phyloP scores from a whole-genome alignment of 2,329 filamentous ascomycete genomes.

The Ophiostoma sp. region DNA sequence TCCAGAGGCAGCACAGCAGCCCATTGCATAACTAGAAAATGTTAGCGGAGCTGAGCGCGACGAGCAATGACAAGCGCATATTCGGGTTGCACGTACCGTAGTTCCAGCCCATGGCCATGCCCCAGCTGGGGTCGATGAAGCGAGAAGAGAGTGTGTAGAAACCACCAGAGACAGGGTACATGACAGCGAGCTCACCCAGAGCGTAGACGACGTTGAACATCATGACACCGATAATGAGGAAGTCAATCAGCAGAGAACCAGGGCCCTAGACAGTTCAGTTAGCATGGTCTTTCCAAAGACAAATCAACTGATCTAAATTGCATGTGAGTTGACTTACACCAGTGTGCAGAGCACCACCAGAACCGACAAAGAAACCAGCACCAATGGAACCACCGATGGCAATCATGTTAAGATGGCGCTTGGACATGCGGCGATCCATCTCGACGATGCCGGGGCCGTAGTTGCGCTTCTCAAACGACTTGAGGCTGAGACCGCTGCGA shows the following conservation, averaged over 20 bases:
- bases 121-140: slow-evolving; percentile 48
- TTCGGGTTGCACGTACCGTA: not conserved
- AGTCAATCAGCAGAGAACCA: slow-evolving; percentile 44
- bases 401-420: slow-evolving; percentile 30
- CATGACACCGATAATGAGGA: slow-evolving; percentile 54
- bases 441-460: slow-evolving; percentile 36
- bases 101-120: slow-evolving; percentile 7
- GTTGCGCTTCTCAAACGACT: slow-evolving; percentile 41
- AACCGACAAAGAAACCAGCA: slow-evolving; percentile 59
- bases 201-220: slow-evolving; percentile 59
- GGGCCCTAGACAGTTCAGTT: slow-evolving; percentile 35
- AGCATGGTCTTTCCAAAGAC: not conserved
- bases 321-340: slow-evolving; percentile 37
- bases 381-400: slow-evolving; percentile 48
- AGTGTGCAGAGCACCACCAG: slow-evolving; percentile 45
- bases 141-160: slow-evolving; percentile 54
- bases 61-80: too few species aligned
- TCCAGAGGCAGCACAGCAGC: slow-evolving; percentile 45
- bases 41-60: not conserved
- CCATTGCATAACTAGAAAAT: slow-evolving; percentile 41
- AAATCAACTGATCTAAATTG: too few species aligned
- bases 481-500: slow-evolving; percentile 39
- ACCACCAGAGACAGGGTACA: slow-evolving; percentile 53
- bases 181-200: slow-evolving; percentile 52
- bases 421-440: slow-evolving; percentile 35